A percentile compares a stretch with the other conserved stretches of the same genome.
These are phyloP conservation scores for Pisolithus thermaeus DNA, from an alignment of 1,284 basidiomycete genomes.

Conservation along the genomic window DNA sequence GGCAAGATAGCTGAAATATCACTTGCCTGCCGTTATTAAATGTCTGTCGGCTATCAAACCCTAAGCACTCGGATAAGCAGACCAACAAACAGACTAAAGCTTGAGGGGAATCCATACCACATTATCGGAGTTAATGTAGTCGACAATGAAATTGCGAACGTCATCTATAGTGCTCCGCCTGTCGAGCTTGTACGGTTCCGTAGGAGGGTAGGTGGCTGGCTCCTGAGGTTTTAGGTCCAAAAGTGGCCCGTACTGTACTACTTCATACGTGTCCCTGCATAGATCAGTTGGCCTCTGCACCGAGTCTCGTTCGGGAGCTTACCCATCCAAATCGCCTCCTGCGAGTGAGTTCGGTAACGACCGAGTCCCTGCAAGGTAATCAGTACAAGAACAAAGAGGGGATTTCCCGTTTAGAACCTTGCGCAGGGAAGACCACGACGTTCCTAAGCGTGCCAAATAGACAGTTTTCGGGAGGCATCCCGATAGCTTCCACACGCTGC, in stretches of 20 bases:
- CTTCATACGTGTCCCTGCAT: conserved; percentile 46
- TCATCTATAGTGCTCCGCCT: conserved; percentile 63
- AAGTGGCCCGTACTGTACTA: conserved; percentile 47
- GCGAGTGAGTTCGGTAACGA: conserved; percentile 64
- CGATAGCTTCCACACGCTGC: conserved; percentile 65
- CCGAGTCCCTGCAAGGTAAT: conserved; percentile 40
- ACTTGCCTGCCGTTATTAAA: conserved; percentile 60
- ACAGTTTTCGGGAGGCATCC: conserved; percentile 59
- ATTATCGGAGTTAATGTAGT: conserved; percentile 78
- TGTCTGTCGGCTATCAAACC: conserved; percentile 65
- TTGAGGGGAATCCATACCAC: conserved; percentile 37
- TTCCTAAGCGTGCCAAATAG: conserved; percentile 61
- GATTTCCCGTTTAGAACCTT: conserved; percentile 33
- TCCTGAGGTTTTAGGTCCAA: conserved; percentile 43
- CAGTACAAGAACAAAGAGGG: neutral
- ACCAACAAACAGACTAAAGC: neutral
- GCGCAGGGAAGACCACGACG: conserved; percentile 67
- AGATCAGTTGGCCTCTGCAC: conserved; percentile 6
- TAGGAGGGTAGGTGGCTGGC: conserved; percentile 50
- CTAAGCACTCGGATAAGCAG: conserved; percentile 28
- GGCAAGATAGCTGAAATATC: neutral
- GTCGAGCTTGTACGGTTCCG: conserved; percentile 38
- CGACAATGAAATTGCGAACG: conserved; percentile 76
- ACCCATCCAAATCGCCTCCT: conserved; percentile 76
- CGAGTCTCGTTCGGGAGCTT: conserved; percentile 15